Evolutionary conservation across 768 basidiomycete species (phyloP).

Genomic region (Suillus hirtellus): DNA sequence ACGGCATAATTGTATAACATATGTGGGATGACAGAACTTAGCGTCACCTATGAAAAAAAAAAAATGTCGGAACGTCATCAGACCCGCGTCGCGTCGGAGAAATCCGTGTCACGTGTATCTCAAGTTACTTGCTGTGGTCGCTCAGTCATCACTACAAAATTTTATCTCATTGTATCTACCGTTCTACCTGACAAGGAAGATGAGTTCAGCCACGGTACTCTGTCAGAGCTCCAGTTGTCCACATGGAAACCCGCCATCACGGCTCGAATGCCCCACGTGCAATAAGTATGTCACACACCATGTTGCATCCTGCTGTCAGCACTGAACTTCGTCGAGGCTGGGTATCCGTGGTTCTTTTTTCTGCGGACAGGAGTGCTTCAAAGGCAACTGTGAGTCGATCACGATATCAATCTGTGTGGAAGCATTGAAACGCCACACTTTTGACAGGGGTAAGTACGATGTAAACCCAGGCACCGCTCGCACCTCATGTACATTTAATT

Average conservation of each 20-base stretch:
- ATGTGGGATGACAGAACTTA: background rate
- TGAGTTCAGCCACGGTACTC: slow-evolving; percentile 37
- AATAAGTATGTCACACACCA: slow-evolving; percentile 62
- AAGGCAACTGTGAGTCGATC: slow-evolving; percentile 78
- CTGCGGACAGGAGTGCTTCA: slow-evolving; percentile 96
- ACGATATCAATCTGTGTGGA: slow-evolving; percentile 2
- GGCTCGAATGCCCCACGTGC: slow-evolving; percentile 92
- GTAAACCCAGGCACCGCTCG: background rate
- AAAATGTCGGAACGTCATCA: background rate
- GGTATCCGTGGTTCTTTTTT: slow-evolving; percentile 86
- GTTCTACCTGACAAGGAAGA: slow-evolving; percentile 18
- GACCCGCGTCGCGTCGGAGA: background rate
- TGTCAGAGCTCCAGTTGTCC: slow-evolving; percentile 75
- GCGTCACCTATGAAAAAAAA: too few species aligned
- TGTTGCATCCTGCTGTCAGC: slow-evolving; percentile 9
- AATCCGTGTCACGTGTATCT: slow-evolving; percentile 21
- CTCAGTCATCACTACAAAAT: background rate
- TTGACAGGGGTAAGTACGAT: slow-evolving; percentile 27
- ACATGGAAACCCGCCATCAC: slow-evolving; percentile 82
- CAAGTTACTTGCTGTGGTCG: background rate
- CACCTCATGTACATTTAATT: slow-evolving; percentile 7
- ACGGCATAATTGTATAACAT: slow-evolving; percentile 7
- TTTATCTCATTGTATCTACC: background rate
- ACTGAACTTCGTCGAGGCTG: slow-evolving; percentile 41
- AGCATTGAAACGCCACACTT: slow-evolving; percentile 3